Conservation (phyloP, 2,329 filamentous ascomycete genomes). For the Neofusicoccum ribis region DNA sequence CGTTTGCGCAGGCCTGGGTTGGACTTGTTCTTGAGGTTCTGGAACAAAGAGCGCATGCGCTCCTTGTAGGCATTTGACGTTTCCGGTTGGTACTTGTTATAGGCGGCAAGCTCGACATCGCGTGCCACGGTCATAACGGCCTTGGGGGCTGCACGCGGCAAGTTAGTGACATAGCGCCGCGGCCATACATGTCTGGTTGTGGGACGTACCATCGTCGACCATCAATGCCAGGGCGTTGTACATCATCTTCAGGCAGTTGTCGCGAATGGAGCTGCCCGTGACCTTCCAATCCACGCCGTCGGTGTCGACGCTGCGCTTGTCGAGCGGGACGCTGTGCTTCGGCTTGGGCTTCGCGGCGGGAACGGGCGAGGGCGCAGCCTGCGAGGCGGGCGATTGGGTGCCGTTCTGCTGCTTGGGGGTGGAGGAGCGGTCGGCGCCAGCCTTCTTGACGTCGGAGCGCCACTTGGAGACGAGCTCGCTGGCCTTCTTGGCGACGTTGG, state of each 20-base stretch:
- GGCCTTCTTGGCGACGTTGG: slow-evolving; percentile 70
- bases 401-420: slow-evolving; percentile 48
- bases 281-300: slow-evolving; percentile 78
- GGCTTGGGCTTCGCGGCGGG: slow-evolving; percentile 51
- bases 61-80: slow-evolving; percentile 70
- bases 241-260: slow-evolving; percentile 85
- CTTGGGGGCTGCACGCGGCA: slow-evolving; percentile 50
- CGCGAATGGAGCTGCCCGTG: slow-evolving; percentile 71
- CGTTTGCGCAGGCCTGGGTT: slow-evolving; percentile 75
- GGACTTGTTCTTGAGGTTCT: slow-evolving; percentile 90
- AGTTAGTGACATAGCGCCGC: neutral
- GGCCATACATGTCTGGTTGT: neutral
- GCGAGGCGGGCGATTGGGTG: slow-evolving; percentile 43
- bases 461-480: slow-evolving; percentile 84
- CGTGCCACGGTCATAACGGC: slow-evolving; percentile 66
- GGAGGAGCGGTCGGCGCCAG: slow-evolving; percentile 44
- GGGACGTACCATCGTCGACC: slow-evolving; percentile 51
- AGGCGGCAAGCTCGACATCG: slow-evolving; percentile 77
- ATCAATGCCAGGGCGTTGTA: slow-evolving; percentile 88
- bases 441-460: slow-evolving; percentile 72
- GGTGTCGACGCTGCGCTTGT: slow-evolving; percentile 79
- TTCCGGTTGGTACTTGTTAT: slow-evolving; percentile 67
- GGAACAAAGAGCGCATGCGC: slow-evolving; percentile 89
- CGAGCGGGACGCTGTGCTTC: slow-evolving; percentile 60
- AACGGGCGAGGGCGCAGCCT: slow-evolving; percentile 48